phyloP scores from a whole-genome alignment of 345 rosid species.

The Schrenkiella parvula region DNA sequence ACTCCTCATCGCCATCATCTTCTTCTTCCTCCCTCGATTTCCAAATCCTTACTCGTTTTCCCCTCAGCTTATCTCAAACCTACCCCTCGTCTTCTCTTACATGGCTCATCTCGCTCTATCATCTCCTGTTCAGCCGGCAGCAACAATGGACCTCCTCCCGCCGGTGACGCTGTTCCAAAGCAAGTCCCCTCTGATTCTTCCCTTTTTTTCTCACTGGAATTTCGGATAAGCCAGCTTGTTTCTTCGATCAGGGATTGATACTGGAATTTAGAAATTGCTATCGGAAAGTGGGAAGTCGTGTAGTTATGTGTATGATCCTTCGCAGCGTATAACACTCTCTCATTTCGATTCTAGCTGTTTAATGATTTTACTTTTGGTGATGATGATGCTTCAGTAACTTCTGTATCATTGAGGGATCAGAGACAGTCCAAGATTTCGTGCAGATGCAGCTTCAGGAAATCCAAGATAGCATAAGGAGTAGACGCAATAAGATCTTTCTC shows the following conservation, averaged over 20 bases:
- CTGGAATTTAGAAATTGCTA: not conserved
- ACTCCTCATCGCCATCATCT: constrained; percentile 34
- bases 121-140: constrained; percentile 37
- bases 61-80: constrained; percentile 25
- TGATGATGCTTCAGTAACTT: constrained; percentile 50
- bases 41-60: constrained; percentile 27
- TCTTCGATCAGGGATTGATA: not conserved
- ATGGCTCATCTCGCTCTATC: constrained; percentile 25
- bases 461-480: constrained; percentile 73
- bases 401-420: constrained; percentile 95
- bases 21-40: constrained; percentile 26
- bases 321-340: not conserved
- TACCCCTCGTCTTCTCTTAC: constrained; percentile 19
- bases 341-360: not conserved
- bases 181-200: constrained; percentile 11
- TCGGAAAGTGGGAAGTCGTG: not conserved
- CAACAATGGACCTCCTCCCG: constrained; percentile 37
- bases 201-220: not conserved
- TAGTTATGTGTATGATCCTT: not conserved
- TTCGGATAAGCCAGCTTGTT: not conserved
- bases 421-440: constrained; percentile 77
- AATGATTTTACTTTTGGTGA: not conserved
- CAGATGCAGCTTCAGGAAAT: constrained; percentile 89
- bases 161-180: constrained; percentile 55
- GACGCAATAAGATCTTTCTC: constrained; percentile 90